Percentiles rank a stretch among this genome's conserved stretches.
Evolutionary conservation across 2,329 filamentous ascomycete species (phyloP).

Genomic region (Neofusicoccum sp.): DNA sequence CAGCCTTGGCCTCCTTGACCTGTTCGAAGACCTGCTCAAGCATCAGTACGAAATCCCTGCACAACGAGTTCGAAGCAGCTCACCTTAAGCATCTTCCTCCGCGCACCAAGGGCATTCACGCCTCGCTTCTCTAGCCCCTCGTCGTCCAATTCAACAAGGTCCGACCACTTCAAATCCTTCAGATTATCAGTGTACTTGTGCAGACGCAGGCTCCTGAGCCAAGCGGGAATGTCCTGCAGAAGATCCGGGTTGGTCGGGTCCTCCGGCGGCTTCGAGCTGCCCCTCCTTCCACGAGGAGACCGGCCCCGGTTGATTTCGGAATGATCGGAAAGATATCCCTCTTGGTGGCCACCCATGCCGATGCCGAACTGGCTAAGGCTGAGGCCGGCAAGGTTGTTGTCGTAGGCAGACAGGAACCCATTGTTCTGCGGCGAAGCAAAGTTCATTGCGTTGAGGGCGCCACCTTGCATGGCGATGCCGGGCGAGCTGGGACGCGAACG

Average conservation of each 20-base stretch:
- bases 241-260: conserved; percentile 90
- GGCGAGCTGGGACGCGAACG: conserved; percentile 89
- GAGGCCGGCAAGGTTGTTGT: conserved; percentile 67
- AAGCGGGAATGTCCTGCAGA: conserved; percentile 91
- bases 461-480: conserved; percentile 72
- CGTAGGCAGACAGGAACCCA: conserved; percentile 87
- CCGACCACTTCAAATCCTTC: conserved; percentile 96
- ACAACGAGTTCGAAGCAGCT: conserved; percentile 25
- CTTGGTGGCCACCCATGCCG: conserved; percentile 52
- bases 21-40: conserved; percentile 77
- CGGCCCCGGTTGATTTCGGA: conserved; percentile 87
- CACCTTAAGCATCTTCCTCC: conserved; percentile 97
- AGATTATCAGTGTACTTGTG: conserved; percentile 99
- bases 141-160: conserved; percentile 87
- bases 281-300: conserved; percentile 86
- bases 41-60: background rate
- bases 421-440: conserved; percentile 92
- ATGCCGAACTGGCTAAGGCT: conserved; percentile 69
- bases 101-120: conserved; percentile 89
- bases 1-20: conserved; percentile 65
- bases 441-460: conserved; percentile 39
- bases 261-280: conserved; percentile 95
- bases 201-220: conserved; percentile 88
- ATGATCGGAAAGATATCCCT: conserved; percentile 91
- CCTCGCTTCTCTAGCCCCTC: conserved; percentile 88